A percentile compares a stretch with the other conserved stretches of the same genome.
Evolutionary conservation across 164 flowering plant species (phyloP).

Genomic region (Magnolia kwangsiensis): DNA sequence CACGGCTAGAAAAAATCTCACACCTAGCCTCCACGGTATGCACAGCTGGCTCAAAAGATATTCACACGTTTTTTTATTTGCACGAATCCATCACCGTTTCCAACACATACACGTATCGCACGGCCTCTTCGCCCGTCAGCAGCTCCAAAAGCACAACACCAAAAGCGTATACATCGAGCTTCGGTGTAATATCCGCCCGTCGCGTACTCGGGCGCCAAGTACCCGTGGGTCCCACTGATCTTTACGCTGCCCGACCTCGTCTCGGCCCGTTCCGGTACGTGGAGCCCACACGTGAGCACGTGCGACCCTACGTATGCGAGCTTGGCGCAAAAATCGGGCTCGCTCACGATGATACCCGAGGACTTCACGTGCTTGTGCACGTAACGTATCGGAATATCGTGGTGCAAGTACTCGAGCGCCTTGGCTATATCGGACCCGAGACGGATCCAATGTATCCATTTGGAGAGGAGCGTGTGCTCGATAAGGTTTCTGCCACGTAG

Average conservation of each 20-base stretch:
- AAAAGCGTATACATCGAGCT: conserved; percentile 4
- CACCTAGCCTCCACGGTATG: no score
- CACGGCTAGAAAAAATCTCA: no score
- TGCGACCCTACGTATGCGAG: conserved; percentile 2
- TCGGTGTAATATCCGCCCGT: conserved; percentile 1
- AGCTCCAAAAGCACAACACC: conserved; percentile 12
- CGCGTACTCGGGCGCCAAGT: conserved; percentile 12
- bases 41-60: no score
- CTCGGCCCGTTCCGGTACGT: no score
- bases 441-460: conserved; percentile 1
- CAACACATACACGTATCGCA: neutral
- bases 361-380: conserved; percentile 6
- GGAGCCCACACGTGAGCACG: neutral
- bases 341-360: conserved; percentile 2
- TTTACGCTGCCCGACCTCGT: no score
- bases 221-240: conserved; percentile 9
- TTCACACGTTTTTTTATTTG: no score
- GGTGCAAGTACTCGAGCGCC: conserved; percentile 11
- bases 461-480: neutral
- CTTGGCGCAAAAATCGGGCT: neutral
- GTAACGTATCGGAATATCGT: conserved; percentile 4
- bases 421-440: conserved; percentile 4
- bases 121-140: conserved; percentile 5
- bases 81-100: no score
- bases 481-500: neutral